phyloP scores from a whole-genome alignment of 164 flowering plant species.

The Euptelea pleiosperma region DNA sequence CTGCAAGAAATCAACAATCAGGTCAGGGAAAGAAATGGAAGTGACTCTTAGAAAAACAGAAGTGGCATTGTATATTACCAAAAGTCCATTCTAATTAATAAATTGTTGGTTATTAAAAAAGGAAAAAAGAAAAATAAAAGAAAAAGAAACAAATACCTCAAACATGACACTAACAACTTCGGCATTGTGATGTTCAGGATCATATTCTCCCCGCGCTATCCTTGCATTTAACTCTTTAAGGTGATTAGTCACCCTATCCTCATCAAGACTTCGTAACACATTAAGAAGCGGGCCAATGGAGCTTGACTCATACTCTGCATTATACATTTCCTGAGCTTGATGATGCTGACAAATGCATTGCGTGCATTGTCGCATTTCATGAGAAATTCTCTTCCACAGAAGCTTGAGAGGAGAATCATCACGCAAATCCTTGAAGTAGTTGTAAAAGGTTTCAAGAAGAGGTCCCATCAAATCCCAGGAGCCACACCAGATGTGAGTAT shows the following conservation, averaged over 20 bases:
- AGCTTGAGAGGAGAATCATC: constrained; percentile 65
- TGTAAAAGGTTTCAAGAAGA: constrained; percentile 78
- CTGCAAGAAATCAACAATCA: too few species aligned
- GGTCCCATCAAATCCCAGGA: constrained; percentile 83
- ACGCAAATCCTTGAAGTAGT: constrained; percentile 58
- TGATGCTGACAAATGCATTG: constrained; percentile 86
- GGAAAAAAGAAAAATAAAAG: constrained; percentile 1
- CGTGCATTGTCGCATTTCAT: constrained; percentile 69
- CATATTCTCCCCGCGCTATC: constrained; percentile 40
- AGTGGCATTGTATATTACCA: not conserved
- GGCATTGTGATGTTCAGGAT: constrained; percentile 40
- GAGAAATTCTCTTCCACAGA: constrained; percentile 70
- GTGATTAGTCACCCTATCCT: constrained; percentile 70
- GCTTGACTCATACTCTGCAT: constrained; percentile 57
- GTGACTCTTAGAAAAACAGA: not conserved
- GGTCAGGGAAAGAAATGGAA: not conserved
- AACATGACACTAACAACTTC: constrained; percentile 82
- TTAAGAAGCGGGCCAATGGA: constrained; percentile 66
- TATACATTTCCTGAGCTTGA: constrained; percentile 74
- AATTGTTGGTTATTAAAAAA: not conserved
- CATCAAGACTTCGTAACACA: constrained; percentile 68
- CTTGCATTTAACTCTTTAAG: constrained; percentile 62
- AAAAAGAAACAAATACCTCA: constrained; percentile 47
- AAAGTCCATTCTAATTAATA: too few species aligned
- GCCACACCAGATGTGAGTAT: constrained; percentile 81